These are phyloP conservation scores for Aphelidium insulamus DNA, from an alignment of 371 early-diverging fungal genomes.

Conservation along the genomic window DNA sequence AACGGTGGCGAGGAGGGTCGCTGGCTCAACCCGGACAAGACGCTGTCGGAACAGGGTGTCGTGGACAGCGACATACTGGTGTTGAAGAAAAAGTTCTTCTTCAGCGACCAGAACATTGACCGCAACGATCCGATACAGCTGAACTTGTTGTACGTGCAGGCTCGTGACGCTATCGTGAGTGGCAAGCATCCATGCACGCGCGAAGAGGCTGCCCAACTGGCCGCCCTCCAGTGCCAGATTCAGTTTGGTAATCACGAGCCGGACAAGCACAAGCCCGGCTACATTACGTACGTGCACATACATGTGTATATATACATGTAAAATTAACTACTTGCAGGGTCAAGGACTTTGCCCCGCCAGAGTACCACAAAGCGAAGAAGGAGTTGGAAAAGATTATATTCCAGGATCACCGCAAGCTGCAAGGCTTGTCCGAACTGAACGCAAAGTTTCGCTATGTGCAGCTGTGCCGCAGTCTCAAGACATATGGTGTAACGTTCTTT, in stretches of 20 bases:
- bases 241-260: conserved; percentile 26
- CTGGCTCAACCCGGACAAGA: conserved; percentile 25
- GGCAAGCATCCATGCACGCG: conserved; percentile 24
- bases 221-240: conserved; percentile 22
- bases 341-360: conserved; percentile 19
- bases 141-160: conserved; percentile 21
- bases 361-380: conserved; percentile 15
- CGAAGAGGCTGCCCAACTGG: conserved; percentile 25
- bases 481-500: conserved; percentile 31
- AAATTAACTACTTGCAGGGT: conserved; percentile 5
- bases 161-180: conserved; percentile 16
- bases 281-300: conserved; percentile 12
- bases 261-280: conserved; percentile 19
- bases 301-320: not conserved
- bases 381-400: conserved; percentile 20
- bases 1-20: conserved; percentile 8
- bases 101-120: conserved; percentile 24
- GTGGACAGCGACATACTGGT: conserved; percentile 16
- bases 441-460: conserved; percentile 30
- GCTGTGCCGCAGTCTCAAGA: conserved; percentile 21
- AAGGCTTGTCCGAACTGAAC: conserved; percentile 21
- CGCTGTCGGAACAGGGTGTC: conserved; percentile 23
- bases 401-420: conserved; percentile 21
- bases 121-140: conserved; percentile 28
- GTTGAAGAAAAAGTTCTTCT: conserved; percentile 28